Percentiles rank a stretch among this genome's conserved stretches.
Evolutionary conservation across 148 eudicot species (phyloP).

Genomic region (Camellia lanceoleosa): DNA sequence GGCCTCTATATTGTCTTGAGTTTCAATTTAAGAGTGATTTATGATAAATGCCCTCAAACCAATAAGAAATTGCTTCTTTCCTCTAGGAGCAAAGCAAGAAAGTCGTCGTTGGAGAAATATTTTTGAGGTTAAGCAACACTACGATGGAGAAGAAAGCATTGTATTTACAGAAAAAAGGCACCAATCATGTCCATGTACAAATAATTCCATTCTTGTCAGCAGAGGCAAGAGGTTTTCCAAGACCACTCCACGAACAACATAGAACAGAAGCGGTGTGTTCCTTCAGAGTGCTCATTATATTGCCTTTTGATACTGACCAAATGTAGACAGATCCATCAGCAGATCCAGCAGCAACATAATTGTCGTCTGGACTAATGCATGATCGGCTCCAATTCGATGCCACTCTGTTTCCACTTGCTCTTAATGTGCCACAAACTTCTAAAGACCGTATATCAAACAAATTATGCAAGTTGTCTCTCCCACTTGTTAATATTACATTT

Average conservation of each 20-base stretch:
- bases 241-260: constrained; percentile 82
- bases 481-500: constrained; percentile 69
- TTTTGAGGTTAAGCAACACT: background rate
- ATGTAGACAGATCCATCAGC: constrained; percentile 81
- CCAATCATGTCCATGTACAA: constrained; percentile 66
- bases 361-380: constrained; percentile 85
- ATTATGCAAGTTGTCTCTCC: constrained; percentile 89
- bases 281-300: constrained; percentile 69
- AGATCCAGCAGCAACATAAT: constrained; percentile 91
- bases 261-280: constrained; percentile 73
- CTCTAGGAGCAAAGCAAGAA: background rate
- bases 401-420: constrained; percentile 66
- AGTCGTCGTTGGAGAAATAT: background rate
- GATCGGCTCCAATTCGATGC: constrained; percentile 98
- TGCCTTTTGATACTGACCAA: constrained; percentile 69
- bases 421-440: constrained; percentile 71
- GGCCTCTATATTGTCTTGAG: background rate
- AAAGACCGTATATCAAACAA: constrained; percentile 75
- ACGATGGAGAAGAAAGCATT: background rate
- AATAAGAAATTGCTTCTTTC: background rate
- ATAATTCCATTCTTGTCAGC: constrained; percentile 77
- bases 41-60: background rate
- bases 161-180: constrained; percentile 10
- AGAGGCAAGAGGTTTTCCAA: constrained; percentile 80
- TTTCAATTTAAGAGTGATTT: background rate